Conservation (phyloP, 2,329 filamentous ascomycete genomes). For the Chrysoporthe puriensis region DNA sequence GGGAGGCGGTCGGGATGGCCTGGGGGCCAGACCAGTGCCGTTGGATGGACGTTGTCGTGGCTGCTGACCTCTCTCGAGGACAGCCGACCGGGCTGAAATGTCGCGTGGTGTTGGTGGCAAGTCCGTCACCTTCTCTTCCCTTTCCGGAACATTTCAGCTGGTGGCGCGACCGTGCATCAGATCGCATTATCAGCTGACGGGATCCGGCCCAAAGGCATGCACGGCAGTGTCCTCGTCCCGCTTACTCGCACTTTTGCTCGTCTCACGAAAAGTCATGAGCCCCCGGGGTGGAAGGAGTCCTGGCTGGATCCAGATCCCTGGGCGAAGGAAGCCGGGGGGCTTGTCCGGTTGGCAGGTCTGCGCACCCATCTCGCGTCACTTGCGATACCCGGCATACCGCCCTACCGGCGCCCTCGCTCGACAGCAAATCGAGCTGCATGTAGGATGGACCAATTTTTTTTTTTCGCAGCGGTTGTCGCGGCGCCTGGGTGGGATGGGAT, state of each 20-base stretch:
- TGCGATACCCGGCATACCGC: neutral
- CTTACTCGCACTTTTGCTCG: neutral
- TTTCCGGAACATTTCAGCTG: neutral
- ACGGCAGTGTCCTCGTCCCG: neutral
- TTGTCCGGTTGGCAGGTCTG: neutral
- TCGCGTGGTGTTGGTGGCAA: neutral
- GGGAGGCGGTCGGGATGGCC: neutral
- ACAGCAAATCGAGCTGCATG: neutral
- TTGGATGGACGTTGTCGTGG: neutral
- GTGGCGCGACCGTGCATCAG: neutral
- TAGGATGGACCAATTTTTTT: neutral
- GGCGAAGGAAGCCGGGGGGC: neutral
- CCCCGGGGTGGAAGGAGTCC: neutral
- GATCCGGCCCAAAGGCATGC: neutral
- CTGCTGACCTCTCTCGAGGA: neutral
- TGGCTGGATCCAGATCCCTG: slow-evolving; percentile 1
- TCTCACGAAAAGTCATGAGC: neutral
- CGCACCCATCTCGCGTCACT: neutral
- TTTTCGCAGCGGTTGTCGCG: neutral
- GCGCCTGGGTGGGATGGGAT: neutral
- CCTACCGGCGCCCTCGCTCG: neutral
- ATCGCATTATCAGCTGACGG: neutral
- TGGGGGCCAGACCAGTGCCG: neutral
- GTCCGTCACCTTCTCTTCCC: neutral
- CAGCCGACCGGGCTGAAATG: neutral